phyloP scores from a whole-genome alignment of 2,329 filamentous ascomycete genomes.

The Penicillium sp. region DNA sequence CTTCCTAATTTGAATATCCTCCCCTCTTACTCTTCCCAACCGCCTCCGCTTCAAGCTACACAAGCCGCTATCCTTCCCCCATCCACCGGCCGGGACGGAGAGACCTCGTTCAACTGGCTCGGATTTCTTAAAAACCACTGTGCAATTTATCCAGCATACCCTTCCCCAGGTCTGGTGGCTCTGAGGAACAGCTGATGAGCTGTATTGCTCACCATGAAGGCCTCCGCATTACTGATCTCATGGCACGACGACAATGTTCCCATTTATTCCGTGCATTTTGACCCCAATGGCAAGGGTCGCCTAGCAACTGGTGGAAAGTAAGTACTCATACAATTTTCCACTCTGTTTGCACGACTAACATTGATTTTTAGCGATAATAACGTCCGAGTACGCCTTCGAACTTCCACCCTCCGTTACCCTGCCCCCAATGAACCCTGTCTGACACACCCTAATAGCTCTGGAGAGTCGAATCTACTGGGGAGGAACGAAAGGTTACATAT shows the following conservation, averaged over 20 bases:
- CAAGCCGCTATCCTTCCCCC: slow-evolving; percentile 3
- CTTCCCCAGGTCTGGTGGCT: slow-evolving; percentile 2
- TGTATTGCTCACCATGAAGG: slow-evolving; percentile 70
- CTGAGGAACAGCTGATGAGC: slow-evolving; percentile 26
- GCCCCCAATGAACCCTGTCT: slow-evolving; percentile 29
- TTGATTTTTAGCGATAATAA: slow-evolving; percentile 69
- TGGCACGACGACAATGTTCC: slow-evolving; percentile 98
- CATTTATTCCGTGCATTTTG: slow-evolving; percentile 96
- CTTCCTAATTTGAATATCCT: neutral
- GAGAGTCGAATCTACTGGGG: slow-evolving; percentile 81
- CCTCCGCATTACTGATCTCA: slow-evolving; percentile 91
- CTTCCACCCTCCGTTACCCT: slow-evolving; percentile 15
- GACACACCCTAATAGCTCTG: slow-evolving; percentile 65
- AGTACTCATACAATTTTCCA: slow-evolving; percentile 18
- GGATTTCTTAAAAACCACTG: neutral
- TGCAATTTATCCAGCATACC: neutral
- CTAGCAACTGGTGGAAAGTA: slow-evolving; percentile 86
- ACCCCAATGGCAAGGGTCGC: slow-evolving; percentile 85
- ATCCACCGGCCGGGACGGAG: slow-evolving; percentile 4
- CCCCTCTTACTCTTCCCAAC: neutral
- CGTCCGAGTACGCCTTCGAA: slow-evolving; percentile 67
- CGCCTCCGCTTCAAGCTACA: slow-evolving; percentile 1
- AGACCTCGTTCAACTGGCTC: slow-evolving; percentile 7
- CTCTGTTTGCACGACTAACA: slow-evolving; percentile 12
- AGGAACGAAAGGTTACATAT: slow-evolving; percentile 87